phyloP scores from a whole-genome alignment of 2,329 filamentous ascomycete species.

The Penicillium sp. region DNA sequence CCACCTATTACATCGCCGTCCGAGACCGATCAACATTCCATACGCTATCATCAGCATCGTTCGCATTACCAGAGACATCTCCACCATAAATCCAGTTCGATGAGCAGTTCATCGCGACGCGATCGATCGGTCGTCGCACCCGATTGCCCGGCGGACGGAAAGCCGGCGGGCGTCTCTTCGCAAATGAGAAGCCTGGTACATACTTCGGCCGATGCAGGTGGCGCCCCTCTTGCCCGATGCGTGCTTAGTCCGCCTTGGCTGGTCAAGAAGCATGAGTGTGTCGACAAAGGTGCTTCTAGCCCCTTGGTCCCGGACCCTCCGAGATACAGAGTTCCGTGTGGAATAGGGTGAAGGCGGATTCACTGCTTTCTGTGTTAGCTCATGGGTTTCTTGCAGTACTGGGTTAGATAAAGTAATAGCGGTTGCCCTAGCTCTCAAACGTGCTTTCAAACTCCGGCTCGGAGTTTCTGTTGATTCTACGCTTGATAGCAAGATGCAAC shows the following conservation, averaged over 20 bases:
- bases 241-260: background rate
- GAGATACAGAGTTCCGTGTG: too few relatives aligned
- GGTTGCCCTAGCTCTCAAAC: too few relatives aligned
- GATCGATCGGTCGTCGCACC: background rate
- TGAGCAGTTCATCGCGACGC: background rate
- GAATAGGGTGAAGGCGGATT: background rate
- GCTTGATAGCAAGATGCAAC: too few relatives aligned
- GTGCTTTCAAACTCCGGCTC: too few relatives aligned
- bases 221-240: background rate
- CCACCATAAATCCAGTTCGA: background rate
- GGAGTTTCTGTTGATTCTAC: too few relatives aligned
- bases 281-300: too few relatives aligned
- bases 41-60: too few relatives aligned
- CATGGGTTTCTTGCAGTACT: too few relatives aligned
- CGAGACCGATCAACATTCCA: too few relatives aligned
- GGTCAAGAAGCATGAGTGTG: too few relatives aligned
- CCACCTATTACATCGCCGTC: too few relatives aligned
- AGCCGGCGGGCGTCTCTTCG: background rate
- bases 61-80: background rate
- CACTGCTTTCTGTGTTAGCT: background rate
- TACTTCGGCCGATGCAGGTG: background rate
- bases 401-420: too few relatives aligned
- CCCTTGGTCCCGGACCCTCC: background rate
- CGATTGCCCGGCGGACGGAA: background rate
- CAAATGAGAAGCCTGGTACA: background rate